Evolutionary conservation across 2,329 filamentous ascomycete genomes (phyloP), one percentile per base, ranked within the genome.

Genomic region (Pseudodiploospora longispora): DNA sequence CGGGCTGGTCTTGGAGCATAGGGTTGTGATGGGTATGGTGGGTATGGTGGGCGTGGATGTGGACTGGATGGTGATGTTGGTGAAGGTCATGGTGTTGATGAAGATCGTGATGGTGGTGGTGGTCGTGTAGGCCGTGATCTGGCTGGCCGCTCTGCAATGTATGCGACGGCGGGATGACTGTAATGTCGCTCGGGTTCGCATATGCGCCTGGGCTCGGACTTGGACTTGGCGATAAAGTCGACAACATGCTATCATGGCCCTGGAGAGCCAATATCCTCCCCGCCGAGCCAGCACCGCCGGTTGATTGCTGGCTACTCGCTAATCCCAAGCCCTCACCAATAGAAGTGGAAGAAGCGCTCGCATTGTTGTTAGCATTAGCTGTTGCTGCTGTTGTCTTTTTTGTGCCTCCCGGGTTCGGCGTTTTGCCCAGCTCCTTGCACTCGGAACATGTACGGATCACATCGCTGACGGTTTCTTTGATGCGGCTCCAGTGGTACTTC

Each of bases 381-480:
- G 42, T 41, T 8, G 44, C 40, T 27, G 43, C 42, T 27, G 41
- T 19, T 28, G 27, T 43, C 44, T 56, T 59, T 28, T 55, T 51
- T 29, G 50, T 52, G 9, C 55, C 58, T 1, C 57, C 59, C 4
- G 58, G 52, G 39, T 57, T 60, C 27, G 66, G 61, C 30, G 74
- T 69, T 61, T 86, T 86, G 49, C 80, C 75, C 33, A 78, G 70
- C 56, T 95, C 88, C 66, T 91, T 95, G 69, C 91, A 97, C 60
- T 95, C 83, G 6, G 77, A 69, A 65, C 93, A 98, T 57, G 93
- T 91, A 55, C 87, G 84, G 65, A 97, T 95, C 55, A 95, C 90
- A 61, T 91, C 83, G 61, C 85, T 93, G 49, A 96, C 93, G 1
- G 91, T 97, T 66, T 96, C 90, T 64, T 97, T 98, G 69, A 97